Conservation (phyloP, 306 rosid genomes). For the Dalbergia cultrata region DNA sequence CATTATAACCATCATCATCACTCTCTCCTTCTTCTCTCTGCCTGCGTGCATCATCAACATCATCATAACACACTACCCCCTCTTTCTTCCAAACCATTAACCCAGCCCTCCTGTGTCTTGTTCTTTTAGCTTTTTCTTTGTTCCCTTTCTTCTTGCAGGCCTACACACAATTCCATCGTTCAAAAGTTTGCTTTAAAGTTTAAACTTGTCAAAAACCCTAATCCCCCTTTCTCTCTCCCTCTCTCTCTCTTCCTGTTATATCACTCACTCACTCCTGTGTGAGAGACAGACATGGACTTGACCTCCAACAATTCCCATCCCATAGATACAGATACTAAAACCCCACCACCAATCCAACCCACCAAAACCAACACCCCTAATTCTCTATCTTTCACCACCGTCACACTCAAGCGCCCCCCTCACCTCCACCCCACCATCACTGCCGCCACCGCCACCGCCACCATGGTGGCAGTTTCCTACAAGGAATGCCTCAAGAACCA, state of each 20-base stretch:
- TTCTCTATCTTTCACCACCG: constrained; percentile 64
- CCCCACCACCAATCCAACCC: constrained; percentile 58
- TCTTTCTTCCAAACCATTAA: constrained; percentile 42
- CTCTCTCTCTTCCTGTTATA: constrained; percentile 15
- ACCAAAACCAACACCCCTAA: constrained; percentile 32
- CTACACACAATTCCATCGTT: constrained; percentile 33
- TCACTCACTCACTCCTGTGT: neutral
- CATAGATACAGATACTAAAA: constrained; percentile 55
- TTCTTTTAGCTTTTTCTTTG: neutral
- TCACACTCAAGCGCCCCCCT: constrained; percentile 58
- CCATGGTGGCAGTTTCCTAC: constrained; percentile 52
- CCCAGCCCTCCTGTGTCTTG: neutral
- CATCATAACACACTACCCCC: constrained; percentile 10
- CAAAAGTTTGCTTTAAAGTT: constrained; percentile 32
- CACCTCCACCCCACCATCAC: constrained; percentile 21
- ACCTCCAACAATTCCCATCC: constrained; percentile 34
- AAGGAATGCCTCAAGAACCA: constrained; percentile 91
- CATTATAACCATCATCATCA: constrained; percentile 60
- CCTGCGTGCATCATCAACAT: constrained; percentile 23
- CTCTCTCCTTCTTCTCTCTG: constrained; percentile 14
- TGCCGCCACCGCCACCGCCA: neutral
- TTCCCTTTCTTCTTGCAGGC: constrained; percentile 29
- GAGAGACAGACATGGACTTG: constrained; percentile 63
- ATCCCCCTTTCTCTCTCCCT: constrained; percentile 8
- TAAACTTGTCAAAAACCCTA: constrained; percentile 57